Evolutionary conservation across 2,329 filamentous ascomycete species (phyloP), one percentile per base, ranked within the genome.

Genomic region (Alternaria sp.): DNA sequence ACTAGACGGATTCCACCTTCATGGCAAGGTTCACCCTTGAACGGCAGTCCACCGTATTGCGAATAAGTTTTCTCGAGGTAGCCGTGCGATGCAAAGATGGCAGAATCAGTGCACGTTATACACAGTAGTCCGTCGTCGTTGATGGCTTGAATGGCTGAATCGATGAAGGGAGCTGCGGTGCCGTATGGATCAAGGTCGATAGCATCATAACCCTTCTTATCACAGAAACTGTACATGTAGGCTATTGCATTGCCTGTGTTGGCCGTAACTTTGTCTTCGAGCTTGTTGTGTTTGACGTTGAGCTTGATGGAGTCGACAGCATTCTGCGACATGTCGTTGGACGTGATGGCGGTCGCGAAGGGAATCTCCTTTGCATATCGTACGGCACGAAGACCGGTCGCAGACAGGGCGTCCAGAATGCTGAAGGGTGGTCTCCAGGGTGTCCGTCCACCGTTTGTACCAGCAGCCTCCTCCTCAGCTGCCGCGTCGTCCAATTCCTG

Each of bases 101-200:
- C 93, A 9, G 94, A 94, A 78, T 99, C 95, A 0, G 95, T 99
- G 79, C 95, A 99, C 2, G 95, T 99, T 5, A 99, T 91, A 76
- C 94, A 97, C 5, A 99, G 85, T 39, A 99, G 84, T 4, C 95
- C 95, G 1, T 94, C 94, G 69, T 97, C 92, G 65, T 91, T 88
- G 7, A 97, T 86, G 1, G 92, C 88, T 79, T 97, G 94, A 8
- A 99, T 84, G 1, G 95, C 93, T 1, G 92, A 89, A 75, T 99
- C 95, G 54, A 99, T 86, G 78, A 99, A 99, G 1, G 92, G 91
- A 9, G 92, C 92, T 1, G 94, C 95, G 0, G 93, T 96, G 42
- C 95, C 95, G 72, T 99, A 99, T 0, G 95, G 95, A 76, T 99
- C 95, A 30, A 99, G 86, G 76, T 99, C 95, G 65, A 99, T 95